Evolutionary conservation across 2,329 filamentous ascomycete species (phyloP).

Genomic region (Fusarium torulosum): DNA sequence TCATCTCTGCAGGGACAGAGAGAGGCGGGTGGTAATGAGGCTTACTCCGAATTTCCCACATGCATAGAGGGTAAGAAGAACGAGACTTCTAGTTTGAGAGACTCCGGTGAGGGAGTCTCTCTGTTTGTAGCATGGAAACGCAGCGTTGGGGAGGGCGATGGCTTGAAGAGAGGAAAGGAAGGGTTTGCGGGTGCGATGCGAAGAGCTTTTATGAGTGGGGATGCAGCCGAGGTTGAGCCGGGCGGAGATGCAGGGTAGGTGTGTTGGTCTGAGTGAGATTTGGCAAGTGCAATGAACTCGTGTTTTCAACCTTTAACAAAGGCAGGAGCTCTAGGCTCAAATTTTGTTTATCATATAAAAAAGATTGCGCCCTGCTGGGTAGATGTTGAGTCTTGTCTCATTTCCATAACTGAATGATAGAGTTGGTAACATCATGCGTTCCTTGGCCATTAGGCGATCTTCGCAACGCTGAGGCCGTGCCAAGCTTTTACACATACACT

Average conservation of each 20-base stretch:
- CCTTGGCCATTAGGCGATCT: too few relatives aligned
- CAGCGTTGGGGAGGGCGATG: constrained; percentile 90
- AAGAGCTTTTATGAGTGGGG: constrained; percentile 22
- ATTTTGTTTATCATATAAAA: too few relatives aligned
- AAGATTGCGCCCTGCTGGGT: too few relatives aligned
- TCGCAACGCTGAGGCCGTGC: too few relatives aligned
- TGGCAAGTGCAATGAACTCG: too few relatives aligned
- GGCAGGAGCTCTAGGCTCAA: too few relatives aligned
- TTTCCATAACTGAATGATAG: too few relatives aligned
- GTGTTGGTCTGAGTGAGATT: too few relatives aligned
- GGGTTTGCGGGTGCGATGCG: constrained; percentile 5
- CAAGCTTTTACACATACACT: too few relatives aligned
- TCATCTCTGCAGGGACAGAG: neutral
- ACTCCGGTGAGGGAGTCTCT: constrained; percentile 55
- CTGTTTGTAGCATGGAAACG: constrained; percentile 94
- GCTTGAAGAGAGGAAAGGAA: constrained; percentile 48
- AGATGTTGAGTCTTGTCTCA: too few relatives aligned
- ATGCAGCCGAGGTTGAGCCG: constrained; percentile 26
- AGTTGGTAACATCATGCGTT: too few relatives aligned
- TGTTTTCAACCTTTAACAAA: too few relatives aligned
- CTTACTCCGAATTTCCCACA: constrained; percentile 99
- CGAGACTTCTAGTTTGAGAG: constrained; percentile 26
- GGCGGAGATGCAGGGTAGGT: constrained; percentile 27
- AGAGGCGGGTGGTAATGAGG: constrained; percentile 67
- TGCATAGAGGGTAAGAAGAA: constrained; percentile 61